These are phyloP conservation scores for Botrytis deweyae DNA, from an alignment of 2,329 filamentous ascomycete genomes.

Conservation along the genomic window DNA sequence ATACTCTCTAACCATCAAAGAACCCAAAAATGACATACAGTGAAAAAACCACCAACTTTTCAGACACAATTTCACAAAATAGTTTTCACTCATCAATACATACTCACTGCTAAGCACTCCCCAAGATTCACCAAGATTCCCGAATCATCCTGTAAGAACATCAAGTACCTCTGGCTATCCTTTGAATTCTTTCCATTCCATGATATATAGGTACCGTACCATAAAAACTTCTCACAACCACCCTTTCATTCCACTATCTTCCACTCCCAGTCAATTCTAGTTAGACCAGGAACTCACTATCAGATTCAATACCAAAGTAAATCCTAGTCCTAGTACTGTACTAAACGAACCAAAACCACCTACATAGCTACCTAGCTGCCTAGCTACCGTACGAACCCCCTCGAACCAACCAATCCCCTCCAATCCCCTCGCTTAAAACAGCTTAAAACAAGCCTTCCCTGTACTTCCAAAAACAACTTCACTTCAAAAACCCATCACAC, in stretches of 20 bases:
- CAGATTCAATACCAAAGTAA: background rate
- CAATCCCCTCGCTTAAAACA: background rate
- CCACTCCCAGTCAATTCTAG: background rate
- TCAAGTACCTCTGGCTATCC: too few species aligned
- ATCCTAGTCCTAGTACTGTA: background rate
- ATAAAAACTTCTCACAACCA: background rate
- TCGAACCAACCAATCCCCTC: background rate
- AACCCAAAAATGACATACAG: background rate
- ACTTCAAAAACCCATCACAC: background rate
- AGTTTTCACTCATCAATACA: background rate
- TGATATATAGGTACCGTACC: background rate
- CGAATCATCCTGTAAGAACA: background rate
- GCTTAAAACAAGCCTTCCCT: background rate
- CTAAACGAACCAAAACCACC: background rate
- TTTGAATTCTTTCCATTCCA: background rate
- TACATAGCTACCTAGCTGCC: too few species aligned
- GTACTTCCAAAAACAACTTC: background rate
- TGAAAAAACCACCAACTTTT: rapidly evolving
- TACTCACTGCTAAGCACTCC: background rate
- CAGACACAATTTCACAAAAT: background rate
- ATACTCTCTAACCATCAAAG: too few species aligned
- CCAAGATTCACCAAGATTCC: background rate
- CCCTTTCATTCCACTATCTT: background rate
- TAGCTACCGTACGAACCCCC: background rate
- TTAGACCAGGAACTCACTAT: background rate